Evolutionary conservation across 106 monocot species (phyloP).

Genomic region (Amphibolis antarctica): DNA sequence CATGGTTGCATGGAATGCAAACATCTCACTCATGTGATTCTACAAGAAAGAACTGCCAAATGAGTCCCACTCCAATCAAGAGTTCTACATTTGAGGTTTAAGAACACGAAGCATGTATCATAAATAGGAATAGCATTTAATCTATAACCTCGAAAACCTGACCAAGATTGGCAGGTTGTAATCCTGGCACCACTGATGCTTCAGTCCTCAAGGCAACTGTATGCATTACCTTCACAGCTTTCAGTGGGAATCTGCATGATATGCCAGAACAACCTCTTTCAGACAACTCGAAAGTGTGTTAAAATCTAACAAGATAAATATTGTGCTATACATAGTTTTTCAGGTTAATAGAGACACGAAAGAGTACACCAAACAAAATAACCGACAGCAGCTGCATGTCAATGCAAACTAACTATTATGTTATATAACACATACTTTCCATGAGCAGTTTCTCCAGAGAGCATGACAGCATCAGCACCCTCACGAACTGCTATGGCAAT

Average conservation of each 20-base stretch:
- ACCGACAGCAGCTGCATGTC: too few relatives aligned
- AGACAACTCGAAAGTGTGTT: not conserved
- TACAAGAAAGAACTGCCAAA: conserved; percentile 18
- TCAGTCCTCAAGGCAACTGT: conserved; percentile 94
- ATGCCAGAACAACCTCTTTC: not conserved
- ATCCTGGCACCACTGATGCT: conserved; percentile 64
- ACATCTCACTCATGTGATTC: conserved; percentile 99
- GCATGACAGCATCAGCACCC: conserved; percentile 90
- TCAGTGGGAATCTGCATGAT: conserved; percentile 71
- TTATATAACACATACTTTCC: conserved; percentile 60
- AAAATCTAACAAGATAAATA: not conserved
- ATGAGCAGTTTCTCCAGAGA: conserved; percentile 97
- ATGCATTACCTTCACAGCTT: conserved; percentile 99
- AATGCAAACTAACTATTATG: not conserved
- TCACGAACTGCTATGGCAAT: conserved; percentile 99
- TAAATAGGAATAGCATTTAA: not conserved
- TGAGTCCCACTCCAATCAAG: not conserved
- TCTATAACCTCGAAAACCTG: conserved; percentile 74
- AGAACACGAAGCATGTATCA: not conserved
- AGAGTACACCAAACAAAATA: too few relatives aligned
- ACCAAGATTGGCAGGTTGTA: conserved; percentile 72
- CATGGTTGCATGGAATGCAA: conserved; percentile 96
- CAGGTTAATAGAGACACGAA: too few relatives aligned
- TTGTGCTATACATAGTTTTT: too few relatives aligned
- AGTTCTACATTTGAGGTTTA: not conserved